Evolutionary conservation across 2,329 filamentous ascomycete genomes (phyloP).

Genomic region (Aspergillus sp.): DNA sequence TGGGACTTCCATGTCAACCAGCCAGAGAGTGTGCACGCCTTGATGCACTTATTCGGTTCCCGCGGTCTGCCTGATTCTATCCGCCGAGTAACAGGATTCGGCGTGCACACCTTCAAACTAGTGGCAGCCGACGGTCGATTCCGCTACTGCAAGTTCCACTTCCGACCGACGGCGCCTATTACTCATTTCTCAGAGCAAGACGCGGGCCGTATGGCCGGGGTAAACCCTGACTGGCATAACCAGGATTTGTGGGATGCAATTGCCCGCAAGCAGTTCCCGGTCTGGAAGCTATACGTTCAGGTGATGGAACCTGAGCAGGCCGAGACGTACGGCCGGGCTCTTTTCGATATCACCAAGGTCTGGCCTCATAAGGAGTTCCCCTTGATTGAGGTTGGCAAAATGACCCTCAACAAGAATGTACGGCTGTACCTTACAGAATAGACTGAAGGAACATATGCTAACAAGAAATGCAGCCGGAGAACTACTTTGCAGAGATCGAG

Average conservation of each 20-base stretch:
- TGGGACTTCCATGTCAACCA: conserved; percentile 61
- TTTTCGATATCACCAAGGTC: conserved; percentile 59
- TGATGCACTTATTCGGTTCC: conserved; percentile 63
- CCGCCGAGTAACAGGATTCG: conserved; percentile 56
- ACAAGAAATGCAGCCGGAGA: conserved; percentile 35
- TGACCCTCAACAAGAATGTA: not conserved
- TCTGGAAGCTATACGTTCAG: conserved; percentile 58
- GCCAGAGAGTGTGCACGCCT: conserved; percentile 59
- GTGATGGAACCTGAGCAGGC: conserved; percentile 55
- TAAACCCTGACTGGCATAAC: conserved; percentile 59
- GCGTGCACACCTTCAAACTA: conserved; percentile 35
- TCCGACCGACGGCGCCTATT: conserved; percentile 57
- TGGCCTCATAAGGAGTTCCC: conserved; percentile 56
- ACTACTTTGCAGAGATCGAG: conserved; percentile 72
- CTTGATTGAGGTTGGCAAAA: conserved; percentile 32
- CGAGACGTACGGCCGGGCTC: conserved; percentile 48
- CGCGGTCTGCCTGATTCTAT: conserved; percentile 50
- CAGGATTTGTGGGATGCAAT: conserved; percentile 64
- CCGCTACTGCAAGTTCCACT: conserved; percentile 61
- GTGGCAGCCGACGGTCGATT: conserved; percentile 48
- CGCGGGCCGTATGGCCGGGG: conserved; percentile 50
- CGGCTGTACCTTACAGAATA: not conserved
- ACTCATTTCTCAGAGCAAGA: conserved; percentile 54
- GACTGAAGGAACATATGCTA: not conserved
- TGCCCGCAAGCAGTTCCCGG: conserved; percentile 55